Evolutionary conservation across 2,329 filamentous ascomycete species (phyloP).

Genomic region (Colletotrichum spaethianum): DNA sequence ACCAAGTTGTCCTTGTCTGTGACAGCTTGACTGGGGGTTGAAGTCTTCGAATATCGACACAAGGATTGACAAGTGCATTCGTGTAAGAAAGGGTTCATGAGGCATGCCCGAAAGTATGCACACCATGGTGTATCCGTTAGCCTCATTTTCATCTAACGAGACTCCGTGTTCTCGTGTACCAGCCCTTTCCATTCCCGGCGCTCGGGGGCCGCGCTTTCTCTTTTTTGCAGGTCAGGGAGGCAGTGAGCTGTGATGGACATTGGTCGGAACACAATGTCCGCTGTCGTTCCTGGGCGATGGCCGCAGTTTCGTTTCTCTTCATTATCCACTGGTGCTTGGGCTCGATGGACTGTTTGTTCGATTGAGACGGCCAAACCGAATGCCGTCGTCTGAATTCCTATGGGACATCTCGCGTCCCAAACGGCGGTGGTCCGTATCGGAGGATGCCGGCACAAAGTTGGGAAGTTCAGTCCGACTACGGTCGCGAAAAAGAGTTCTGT

Average conservation of each 20-base stretch:
- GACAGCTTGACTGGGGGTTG: neutral
- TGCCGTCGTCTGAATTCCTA: neutral
- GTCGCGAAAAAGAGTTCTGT: neutral
- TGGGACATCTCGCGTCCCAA: neutral
- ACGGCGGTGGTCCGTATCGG: too few relatives aligned
- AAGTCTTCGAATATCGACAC: neutral
- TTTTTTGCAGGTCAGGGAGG: neutral
- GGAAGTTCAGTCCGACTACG: neutral
- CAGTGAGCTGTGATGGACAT: neutral
- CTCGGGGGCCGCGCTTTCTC: neutral
- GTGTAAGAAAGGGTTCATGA: neutral
- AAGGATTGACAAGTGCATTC: neutral
- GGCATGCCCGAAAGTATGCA: neutral
- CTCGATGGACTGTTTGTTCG: neutral
- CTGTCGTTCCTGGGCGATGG: neutral
- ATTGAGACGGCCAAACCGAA: neutral
- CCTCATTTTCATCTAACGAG: neutral
- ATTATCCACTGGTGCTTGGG: neutral
- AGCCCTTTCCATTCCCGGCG: neutral
- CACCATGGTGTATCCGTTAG: neutral
- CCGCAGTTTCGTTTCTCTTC: neutral
- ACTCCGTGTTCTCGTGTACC: neutral
- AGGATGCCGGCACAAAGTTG: too few relatives aligned
- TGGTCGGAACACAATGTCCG: neutral
- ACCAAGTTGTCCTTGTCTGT: neutral